phyloP scores from a whole-genome alignment of 2,329 filamentous ascomycete genomes.

The Paecilomyces formosus region DNA sequence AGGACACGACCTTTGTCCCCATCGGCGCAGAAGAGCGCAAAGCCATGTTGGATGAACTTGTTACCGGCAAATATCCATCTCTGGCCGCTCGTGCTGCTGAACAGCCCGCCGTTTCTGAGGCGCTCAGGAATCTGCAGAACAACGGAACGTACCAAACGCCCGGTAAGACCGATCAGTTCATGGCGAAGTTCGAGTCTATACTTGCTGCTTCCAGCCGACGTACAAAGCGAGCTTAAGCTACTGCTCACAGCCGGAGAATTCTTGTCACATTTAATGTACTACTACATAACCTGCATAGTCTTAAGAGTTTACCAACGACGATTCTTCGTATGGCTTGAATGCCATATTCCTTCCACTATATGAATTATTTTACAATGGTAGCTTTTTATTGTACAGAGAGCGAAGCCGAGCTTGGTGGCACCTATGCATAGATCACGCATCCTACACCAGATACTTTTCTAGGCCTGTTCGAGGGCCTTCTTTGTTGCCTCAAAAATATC shows the following conservation, averaged over 20 bases:
- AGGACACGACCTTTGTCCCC: conserved; percentile 19
- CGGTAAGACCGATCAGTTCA: conserved; percentile 28
- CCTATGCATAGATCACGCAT: neutral
- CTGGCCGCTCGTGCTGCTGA: conserved; percentile 7
- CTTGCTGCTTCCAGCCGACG: conserved; percentile 19
- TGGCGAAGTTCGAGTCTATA: conserved; percentile 30
- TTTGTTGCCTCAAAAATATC: conserved; percentile 36
- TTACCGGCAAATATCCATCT: conserved; percentile 26
- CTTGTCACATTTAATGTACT: neutral
- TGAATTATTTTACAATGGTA: neutral
- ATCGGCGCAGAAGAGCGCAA: conserved; percentile 18
- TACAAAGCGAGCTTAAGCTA: conserved; percentile 16
- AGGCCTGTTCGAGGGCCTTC: conserved; percentile 29
- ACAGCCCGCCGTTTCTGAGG: conserved; percentile 22
- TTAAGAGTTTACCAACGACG: neutral
- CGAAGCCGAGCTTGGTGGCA: neutral
- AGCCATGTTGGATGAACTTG: conserved; percentile 22
- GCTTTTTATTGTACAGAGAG: neutral
- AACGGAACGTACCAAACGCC: conserved; percentile 34
- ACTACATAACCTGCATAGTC: neutral
- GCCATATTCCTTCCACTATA: neutral
- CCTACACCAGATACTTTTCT: conserved; percentile 5
- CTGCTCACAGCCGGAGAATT: neutral
- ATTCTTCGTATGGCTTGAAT: neutral
- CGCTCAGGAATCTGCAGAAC: conserved; percentile 29